Percentiles rank a stretch among this genome's conserved stretches.
These are phyloP conservation scores for Alternaria infectoria DNA, from an alignment of 2,329 filamentous ascomycete genomes.

Conservation along the genomic window DNA sequence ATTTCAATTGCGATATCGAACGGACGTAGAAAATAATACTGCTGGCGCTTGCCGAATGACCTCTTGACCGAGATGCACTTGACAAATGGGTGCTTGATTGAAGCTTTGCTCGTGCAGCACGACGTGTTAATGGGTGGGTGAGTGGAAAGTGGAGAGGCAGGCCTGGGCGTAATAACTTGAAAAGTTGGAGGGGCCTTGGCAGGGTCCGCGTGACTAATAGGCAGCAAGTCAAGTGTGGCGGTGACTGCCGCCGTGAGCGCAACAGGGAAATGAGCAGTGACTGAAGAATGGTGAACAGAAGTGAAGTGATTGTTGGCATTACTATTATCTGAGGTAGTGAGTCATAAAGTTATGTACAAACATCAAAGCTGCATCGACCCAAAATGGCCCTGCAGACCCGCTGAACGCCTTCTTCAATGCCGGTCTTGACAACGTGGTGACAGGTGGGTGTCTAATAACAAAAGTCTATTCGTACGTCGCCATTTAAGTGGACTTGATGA, in stretches of 20 bases:
- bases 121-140: constrained; percentile 14
- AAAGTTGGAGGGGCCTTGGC: constrained; percentile 15
- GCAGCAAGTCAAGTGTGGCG: neutral
- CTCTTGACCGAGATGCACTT: constrained; percentile 20
- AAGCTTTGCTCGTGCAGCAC: constrained; percentile 19
- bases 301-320: constrained; percentile 12
- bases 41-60: constrained; percentile 12
- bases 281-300: neutral
- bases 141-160: constrained; percentile 8
- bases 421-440: constrained; percentile 4
- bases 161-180: constrained; percentile 3
- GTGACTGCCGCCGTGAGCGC: neutral
- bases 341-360: constrained; percentile 4
- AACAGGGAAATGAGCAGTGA: neutral
- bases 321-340: constrained; percentile 7
- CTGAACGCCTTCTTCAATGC: constrained; percentile 15
- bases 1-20: constrained; percentile 29
- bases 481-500: constrained; percentile 51
- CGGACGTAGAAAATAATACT: constrained; percentile 21
- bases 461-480: neutral
- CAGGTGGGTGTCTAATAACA: constrained; percentile 3
- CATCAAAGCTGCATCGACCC: neutral
- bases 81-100: constrained; percentile 20
- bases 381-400: constrained; percentile 2
- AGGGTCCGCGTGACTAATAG: constrained; percentile 2